Percentiles rank a stretch among this genome's conserved stretches.
Evolutionary conservation across 306 rosid species (phyloP).

Genomic region (Nissolia schottii): DNA sequence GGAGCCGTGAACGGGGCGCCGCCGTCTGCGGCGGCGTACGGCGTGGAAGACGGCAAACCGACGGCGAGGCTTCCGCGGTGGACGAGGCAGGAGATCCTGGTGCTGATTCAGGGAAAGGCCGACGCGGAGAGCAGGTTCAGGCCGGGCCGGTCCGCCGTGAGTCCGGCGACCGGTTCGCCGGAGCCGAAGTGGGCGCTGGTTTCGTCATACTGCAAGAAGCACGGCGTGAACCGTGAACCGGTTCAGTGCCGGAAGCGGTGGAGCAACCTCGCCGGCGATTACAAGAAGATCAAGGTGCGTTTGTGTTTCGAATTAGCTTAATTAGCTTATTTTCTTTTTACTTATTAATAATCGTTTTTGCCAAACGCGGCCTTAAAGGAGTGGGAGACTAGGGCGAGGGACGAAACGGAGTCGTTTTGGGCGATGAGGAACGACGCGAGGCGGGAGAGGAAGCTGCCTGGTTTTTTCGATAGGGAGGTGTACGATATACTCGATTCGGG

Average conservation of each 20-base stretch:
- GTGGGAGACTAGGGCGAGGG: slow-evolving; percentile 74
- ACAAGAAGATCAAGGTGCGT: slow-evolving; percentile 66
- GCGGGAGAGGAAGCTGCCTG: slow-evolving; percentile 86
- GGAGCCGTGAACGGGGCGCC: slow-evolving; percentile 51
- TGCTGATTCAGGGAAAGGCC: slow-evolving; percentile 78
- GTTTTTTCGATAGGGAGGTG: slow-evolving; percentile 85
- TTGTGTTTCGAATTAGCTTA: neutral
- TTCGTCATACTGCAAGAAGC: slow-evolving; percentile 72
- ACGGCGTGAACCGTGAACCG: slow-evolving; percentile 93
- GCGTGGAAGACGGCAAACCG: slow-evolving; percentile 62
- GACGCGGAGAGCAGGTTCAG: slow-evolving; percentile 74
- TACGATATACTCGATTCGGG: slow-evolving; percentile 79
- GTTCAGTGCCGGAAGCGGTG: slow-evolving; percentile 98
- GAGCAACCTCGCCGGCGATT: slow-evolving; percentile 98
- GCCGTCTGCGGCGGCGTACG: slow-evolving; percentile 34
- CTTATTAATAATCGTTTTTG: neutral
- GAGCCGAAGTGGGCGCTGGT: slow-evolving; percentile 99
- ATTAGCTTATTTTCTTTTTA: no score
- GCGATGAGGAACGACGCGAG: slow-evolving; percentile 90
- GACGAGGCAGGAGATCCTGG: slow-evolving; percentile 95
- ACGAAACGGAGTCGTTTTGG: slow-evolving; percentile 93
- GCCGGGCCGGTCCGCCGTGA: slow-evolving; percentile 47
- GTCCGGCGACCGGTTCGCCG: slow-evolving; percentile 53
- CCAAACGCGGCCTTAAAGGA: slow-evolving; percentile 28
- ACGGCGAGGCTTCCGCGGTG: slow-evolving; percentile 87